Evolutionary conservation across 23 red algal genomes (phyloP).

Genomic region (Gracilaria domingensis): DNA sequence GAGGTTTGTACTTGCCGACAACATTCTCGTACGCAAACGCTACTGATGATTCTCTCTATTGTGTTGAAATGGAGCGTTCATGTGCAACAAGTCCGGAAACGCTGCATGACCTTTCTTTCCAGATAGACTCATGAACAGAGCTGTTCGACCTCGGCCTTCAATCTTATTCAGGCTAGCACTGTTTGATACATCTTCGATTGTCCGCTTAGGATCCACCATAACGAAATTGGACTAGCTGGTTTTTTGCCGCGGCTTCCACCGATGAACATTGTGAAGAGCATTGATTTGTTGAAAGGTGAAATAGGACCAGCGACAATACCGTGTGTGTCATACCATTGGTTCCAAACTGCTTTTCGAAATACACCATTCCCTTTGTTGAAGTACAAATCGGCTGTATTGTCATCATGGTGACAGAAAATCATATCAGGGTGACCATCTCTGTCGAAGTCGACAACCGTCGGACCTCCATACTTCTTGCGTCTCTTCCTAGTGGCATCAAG

Average conservation of each 20-base stretch:
- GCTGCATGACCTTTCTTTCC: neutral
- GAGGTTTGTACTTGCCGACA: neutral
- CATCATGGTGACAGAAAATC: constrained; percentile 57
- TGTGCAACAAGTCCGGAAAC: constrained; percentile 9
- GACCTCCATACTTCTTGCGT: too few species aligned
- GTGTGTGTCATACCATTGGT: constrained; percentile 29
- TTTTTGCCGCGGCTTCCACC: too few species aligned
- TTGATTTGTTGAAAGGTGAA: neutral
- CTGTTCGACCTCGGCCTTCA: constrained; percentile 19
- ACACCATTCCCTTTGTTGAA: too few species aligned
- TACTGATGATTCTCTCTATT: too few species aligned
- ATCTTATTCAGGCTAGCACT: constrained; percentile 4
- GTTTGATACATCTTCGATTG: constrained; percentile 3
- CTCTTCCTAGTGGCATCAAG: too few species aligned
- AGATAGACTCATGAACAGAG: constrained; percentile 31
- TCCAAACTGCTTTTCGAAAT: too few species aligned
- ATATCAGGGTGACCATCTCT: constrained; percentile 68
- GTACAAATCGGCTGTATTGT: too few species aligned
- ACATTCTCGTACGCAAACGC: constrained; percentile 36
- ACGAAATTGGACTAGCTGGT: constrained; percentile 4
- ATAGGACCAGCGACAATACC: neutral
- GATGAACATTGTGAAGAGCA: too few species aligned
- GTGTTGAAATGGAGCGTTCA: constrained; percentile 20
- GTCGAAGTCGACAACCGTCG: constrained; percentile 68
- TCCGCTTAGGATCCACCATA: constrained; percentile 9